Evolutionary conservation across 1,284 basidiomycete species (phyloP).

Genomic region (Malassezia japonica): DNA sequence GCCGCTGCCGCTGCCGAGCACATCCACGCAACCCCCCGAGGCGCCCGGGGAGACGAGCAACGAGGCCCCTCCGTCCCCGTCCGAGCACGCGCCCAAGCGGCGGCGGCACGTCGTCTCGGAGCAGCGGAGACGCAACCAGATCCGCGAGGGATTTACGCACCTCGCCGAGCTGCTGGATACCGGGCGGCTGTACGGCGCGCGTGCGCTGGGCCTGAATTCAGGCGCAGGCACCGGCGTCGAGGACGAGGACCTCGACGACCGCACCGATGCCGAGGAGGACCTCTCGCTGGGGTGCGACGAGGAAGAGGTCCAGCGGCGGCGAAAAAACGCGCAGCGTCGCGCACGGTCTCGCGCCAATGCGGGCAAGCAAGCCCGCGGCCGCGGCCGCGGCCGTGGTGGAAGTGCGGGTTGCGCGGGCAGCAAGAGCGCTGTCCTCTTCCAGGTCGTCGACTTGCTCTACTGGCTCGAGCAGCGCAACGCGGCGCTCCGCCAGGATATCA

Average conservation of each 20-base stretch:
- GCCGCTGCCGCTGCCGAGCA: neutral
- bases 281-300: constrained; percentile 15
- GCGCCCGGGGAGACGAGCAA: neutral
- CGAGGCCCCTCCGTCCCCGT: neutral
- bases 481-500: constrained; percentile 26
- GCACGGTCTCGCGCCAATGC: constrained; percentile 5
- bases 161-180: constrained; percentile 42
- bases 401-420: constrained; percentile 41
- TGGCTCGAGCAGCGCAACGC: constrained; percentile 41
- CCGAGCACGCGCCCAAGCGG: constrained; percentile 1
- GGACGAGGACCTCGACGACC: constrained; percentile 43
- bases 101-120: constrained; percentile 22
- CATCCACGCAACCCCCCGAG: neutral
- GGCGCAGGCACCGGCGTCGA: constrained; percentile 46
- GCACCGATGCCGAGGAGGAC: constrained; percentile 35
- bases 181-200: constrained; percentile 41
- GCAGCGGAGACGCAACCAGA: constrained; percentile 43
- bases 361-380: constrained; percentile 7
- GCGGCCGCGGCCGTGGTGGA: constrained; percentile 38
- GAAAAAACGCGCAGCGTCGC: constrained; percentile 15
- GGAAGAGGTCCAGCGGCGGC: constrained; percentile 16
- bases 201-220: constrained; percentile 37
- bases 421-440: constrained; percentile 45
- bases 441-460: constrained; percentile 42
- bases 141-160: constrained; percentile 43